Evolutionary conservation across 2,329 filamentous ascomycete genomes (phyloP), one percentile per base, ranked within the genome.

Genomic region (Fusarium sp.): DNA sequence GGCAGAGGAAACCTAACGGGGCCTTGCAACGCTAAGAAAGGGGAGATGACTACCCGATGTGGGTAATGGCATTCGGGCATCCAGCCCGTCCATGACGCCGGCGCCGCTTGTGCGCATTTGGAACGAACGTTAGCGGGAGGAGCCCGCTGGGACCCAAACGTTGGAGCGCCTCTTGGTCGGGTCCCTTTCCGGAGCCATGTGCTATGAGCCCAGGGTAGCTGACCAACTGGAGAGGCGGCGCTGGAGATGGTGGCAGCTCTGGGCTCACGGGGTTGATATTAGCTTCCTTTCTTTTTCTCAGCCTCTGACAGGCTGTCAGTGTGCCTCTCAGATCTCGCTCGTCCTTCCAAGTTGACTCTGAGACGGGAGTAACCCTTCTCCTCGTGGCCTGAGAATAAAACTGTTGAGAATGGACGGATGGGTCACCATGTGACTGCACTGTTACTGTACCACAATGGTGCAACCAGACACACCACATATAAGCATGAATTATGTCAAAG

Each of bases 21-120:
- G 27, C 43, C 60, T 61, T 61, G 18, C 11, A 2, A n/a, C 62
- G 63, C 68, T 74, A 74, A 64, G 60, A 73, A 69, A 74, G 29
- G 68, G 72, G 72, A 75, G 68, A 74, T 69, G 62, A 73, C 54
- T 75, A 64, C 72, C 72, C 69, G 35, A 75, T 67, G 72, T 73
- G 72, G 69, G 59, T 58, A 75, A 64, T 50, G 37, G 16, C 29
- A 37, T 57, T 74, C 65, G 58, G 65, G 68, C 72, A 56, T 33
- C 64, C 48, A 73, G 45, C 45, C 60, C 22, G 22, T n/a, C 61
- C 45, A 63, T 33, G 66, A 41, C 67, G 58, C 67, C 52, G 59
- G 35, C 29, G 60, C 58, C 71, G 64, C 68, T 66, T 74, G 60
- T 64, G 37, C 41, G 66, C 57, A 50, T 71, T 73, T 62, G 20